phyloP scores from a whole-genome alignment of 2,329 filamentous ascomycete genomes.

The Alternaria sp. region DNA sequence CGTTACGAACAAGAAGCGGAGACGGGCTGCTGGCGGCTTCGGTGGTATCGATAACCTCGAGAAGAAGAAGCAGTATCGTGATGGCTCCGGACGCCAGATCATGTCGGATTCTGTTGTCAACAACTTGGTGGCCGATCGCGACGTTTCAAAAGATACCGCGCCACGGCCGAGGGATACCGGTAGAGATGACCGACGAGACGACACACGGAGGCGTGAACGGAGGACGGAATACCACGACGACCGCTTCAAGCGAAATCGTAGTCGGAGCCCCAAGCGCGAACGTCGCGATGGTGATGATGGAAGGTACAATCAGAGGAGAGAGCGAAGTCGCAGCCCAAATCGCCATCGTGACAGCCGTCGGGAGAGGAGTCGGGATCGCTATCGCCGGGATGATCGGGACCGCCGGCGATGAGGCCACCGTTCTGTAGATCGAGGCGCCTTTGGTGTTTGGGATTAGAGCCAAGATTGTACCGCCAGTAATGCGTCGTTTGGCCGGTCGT shows the following conservation, averaged over 20 bases:
- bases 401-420: slow-evolving; percentile 26
- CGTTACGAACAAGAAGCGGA: slow-evolving; percentile 81
- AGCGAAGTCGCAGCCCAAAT: slow-evolving; percentile 39
- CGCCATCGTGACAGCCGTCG: slow-evolving; percentile 43
- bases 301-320: slow-evolving; percentile 33
- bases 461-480: not conserved
- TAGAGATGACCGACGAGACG: slow-evolving; percentile 47
- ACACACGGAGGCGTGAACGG: slow-evolving; percentile 41
- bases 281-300: slow-evolving; percentile 40
- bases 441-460: not conserved
- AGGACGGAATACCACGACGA: slow-evolving; percentile 47
- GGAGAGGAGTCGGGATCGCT: slow-evolving; percentile 50
- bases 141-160: slow-evolving; percentile 15
- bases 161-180: slow-evolving; percentile 14
- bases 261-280: slow-evolving; percentile 41
- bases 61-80: slow-evolving; percentile 82
- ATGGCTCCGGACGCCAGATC: slow-evolving; percentile 34
- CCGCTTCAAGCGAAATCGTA: slow-evolving; percentile 48
- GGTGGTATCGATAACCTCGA: slow-evolving; percentile 88
- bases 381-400: slow-evolving; percentile 49
- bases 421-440: not conserved
- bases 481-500: not conserved
- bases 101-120: slow-evolving; percentile 42
- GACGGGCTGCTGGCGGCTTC: slow-evolving; percentile 72
- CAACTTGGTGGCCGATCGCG: slow-evolving; percentile 39